Conservation (phyloP, 2,329 filamentous ascomycete genomes). For the Coniella lustricola region DNA sequence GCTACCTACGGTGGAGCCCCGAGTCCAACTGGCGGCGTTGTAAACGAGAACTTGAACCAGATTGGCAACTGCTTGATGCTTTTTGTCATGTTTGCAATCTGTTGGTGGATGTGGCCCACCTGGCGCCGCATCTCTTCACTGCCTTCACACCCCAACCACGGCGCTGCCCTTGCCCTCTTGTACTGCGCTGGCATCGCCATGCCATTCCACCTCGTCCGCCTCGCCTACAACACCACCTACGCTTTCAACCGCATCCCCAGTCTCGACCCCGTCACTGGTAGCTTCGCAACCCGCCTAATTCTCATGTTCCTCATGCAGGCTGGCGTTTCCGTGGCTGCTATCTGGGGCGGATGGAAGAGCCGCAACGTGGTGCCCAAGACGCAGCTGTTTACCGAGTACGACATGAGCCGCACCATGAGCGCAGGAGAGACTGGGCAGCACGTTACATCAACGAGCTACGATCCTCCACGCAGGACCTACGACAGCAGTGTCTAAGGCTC, state of each 20-base stretch:
- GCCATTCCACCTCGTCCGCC: conserved; percentile 20
- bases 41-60: conserved; percentile 15
- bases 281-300: conserved; percentile 19
- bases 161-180: conserved; percentile 17
- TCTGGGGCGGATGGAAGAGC: conserved; percentile 15
- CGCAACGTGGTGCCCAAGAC: conserved; percentile 5
- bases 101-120: conserved; percentile 20
- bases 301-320: conserved; percentile 19
- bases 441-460: too few species aligned
- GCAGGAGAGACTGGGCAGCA: too few species aligned
- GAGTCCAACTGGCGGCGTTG: conserved; percentile 14
- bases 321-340: conserved; percentile 10
- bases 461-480: too few species aligned
- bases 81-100: conserved; percentile 18
- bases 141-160: conserved; percentile 16
- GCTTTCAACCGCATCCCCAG: conserved; percentile 17
- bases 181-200: conserved; percentile 13
- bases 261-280: conserved; percentile 20
- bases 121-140: conserved; percentile 11
- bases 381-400: conserved; percentile 4
- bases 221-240: conserved; percentile 20
- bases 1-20: conserved; percentile 18
- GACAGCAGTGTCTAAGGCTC: too few species aligned
- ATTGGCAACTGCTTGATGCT: conserved; percentile 20
- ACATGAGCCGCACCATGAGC: not conserved